Evolutionary conservation across 2,329 filamentous ascomycete genomes (phyloP).

Genomic region (Aciculosporium take): DNA sequence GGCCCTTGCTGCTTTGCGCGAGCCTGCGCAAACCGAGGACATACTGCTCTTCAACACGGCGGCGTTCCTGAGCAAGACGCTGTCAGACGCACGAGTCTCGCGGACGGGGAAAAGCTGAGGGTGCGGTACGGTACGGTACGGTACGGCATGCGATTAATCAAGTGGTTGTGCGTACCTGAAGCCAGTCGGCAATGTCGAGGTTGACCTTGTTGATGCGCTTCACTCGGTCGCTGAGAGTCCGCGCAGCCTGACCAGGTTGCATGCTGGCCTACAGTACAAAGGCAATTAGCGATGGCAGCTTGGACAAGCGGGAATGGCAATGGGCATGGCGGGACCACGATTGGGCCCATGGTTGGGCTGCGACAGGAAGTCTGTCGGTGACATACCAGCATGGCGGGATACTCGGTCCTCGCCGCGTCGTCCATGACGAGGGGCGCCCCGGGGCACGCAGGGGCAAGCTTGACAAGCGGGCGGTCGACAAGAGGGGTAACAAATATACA

Average conservation of each 20-base stretch:
- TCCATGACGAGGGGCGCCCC: conserved; percentile 59
- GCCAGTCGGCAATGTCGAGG: conserved; percentile 85
- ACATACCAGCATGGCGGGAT: conserved; percentile 86
- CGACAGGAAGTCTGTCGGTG: conserved; percentile 6
- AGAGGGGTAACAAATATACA: neutral
- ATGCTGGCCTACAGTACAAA: conserved; percentile 55
- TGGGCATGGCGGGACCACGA: neutral
- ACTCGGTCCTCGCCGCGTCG: conserved; percentile 72
- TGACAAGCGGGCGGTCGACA: neutral
- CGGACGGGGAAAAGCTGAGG: too few species aligned
- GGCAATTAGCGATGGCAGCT: neutral
- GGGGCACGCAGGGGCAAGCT: neutral
- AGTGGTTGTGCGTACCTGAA: conserved; percentile 53
- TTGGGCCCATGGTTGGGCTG: neutral
- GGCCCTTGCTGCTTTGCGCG: conserved; percentile 55
- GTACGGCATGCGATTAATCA: neutral
- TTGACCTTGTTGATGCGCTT: conserved; percentile 79
- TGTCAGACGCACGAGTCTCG: neutral
- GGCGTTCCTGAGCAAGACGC: conserved; percentile 55
- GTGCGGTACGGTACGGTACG: too few species aligned
- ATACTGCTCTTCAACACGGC: conserved; percentile 83
- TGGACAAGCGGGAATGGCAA: neutral
- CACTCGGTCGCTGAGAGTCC: conserved; percentile 72
- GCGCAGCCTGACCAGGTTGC: conserved; percentile 67
- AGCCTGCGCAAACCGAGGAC: conserved; percentile 70